These are phyloP conservation scores for Penicillium nucicola DNA, from an alignment of 495 filamentous ascomycete species.

Conservation along the genomic window DNA sequence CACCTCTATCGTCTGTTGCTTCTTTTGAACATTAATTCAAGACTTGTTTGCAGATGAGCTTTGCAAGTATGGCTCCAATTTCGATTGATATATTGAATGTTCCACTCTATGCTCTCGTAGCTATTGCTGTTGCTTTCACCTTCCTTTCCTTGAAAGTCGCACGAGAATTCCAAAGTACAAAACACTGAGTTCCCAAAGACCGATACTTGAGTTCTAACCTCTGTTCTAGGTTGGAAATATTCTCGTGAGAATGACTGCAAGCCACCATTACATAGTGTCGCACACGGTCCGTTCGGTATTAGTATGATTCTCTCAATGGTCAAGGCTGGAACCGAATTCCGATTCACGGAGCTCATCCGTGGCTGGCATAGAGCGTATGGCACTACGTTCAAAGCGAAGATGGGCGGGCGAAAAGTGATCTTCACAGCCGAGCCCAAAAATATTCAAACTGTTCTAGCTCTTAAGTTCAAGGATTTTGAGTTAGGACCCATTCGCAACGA, in stretches of 20 bases:
- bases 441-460: slow-evolving; percentile 58
- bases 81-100: background rate
- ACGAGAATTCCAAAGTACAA: background rate
- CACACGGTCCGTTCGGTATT: slow-evolving; percentile 1
- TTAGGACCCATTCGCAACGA: slow-evolving; percentile 47
- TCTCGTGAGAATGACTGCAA: slow-evolving; percentile 8
- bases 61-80: background rate
- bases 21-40: too few species aligned
- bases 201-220: background rate
- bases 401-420: slow-evolving; percentile 28
- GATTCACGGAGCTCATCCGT: slow-evolving; percentile 5
- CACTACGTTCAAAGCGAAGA: slow-evolving; percentile 9
- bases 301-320: slow-evolving; percentile 5
- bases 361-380: slow-evolving; percentile 8
- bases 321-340: background rate
- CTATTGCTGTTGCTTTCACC: background rate
- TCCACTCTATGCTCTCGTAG: background rate
- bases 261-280: background rate
- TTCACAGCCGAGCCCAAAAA: slow-evolving; percentile 61
- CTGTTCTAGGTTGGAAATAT: slow-evolving; percentile 5
- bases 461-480: slow-evolving; percentile 58
- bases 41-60: background rate
- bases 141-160: background rate
- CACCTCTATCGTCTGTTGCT: background rate
- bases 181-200: background rate